phyloP scores from a whole-genome alignment of 768 basidiomycete genomes.

The Termitomyces sp. region DNA sequence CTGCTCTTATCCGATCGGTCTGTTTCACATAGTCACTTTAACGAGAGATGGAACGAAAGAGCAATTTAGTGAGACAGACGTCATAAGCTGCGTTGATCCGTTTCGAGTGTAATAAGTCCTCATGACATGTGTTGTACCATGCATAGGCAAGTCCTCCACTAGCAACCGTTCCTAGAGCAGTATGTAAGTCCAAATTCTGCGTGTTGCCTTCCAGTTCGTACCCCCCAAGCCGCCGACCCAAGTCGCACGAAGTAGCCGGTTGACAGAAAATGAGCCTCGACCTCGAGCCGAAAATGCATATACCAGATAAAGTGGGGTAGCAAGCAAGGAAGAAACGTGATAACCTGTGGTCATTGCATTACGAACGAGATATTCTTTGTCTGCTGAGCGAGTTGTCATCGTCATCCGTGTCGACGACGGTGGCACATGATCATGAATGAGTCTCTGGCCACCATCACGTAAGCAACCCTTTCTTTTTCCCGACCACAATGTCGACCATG shows the following conservation, averaged over 20 bases:
- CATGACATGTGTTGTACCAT: slow-evolving; percentile 48
- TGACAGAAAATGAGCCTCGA: slow-evolving; percentile 47
- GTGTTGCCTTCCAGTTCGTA: slow-evolving; percentile 16
- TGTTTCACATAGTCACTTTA: slow-evolving; percentile 18
- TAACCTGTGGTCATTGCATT: slow-evolving; percentile 63
- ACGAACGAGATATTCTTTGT: slow-evolving; percentile 63
- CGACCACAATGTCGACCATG: slow-evolving; percentile 30
- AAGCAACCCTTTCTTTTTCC: slow-evolving; percentile 13
- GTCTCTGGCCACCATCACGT: slow-evolving; percentile 7
- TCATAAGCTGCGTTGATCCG: slow-evolving; percentile 53
- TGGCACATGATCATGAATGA: not conserved
- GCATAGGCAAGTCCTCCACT: slow-evolving; percentile 58
- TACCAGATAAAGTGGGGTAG: slow-evolving; percentile 54
- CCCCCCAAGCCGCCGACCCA: slow-evolving; percentile 67
- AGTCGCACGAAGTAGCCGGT: slow-evolving; percentile 61
- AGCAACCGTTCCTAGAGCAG: slow-evolving; percentile 34
- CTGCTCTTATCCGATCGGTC: slow-evolving; percentile 53
- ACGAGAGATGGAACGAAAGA: not conserved
- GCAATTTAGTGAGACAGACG: slow-evolving; percentile 27
- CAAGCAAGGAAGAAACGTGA: slow-evolving; percentile 56
- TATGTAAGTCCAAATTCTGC: not conserved
- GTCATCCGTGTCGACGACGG: not conserved
- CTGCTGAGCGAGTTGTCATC: slow-evolving; percentile 32
- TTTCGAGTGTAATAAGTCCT: slow-evolving; percentile 41
- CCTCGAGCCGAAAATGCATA: slow-evolving; percentile 52